Evolutionary conservation across 106 monocot species (phyloP), one percentile per base, ranked within the genome.

Genomic region (Dendrobium catenatum): DNA sequence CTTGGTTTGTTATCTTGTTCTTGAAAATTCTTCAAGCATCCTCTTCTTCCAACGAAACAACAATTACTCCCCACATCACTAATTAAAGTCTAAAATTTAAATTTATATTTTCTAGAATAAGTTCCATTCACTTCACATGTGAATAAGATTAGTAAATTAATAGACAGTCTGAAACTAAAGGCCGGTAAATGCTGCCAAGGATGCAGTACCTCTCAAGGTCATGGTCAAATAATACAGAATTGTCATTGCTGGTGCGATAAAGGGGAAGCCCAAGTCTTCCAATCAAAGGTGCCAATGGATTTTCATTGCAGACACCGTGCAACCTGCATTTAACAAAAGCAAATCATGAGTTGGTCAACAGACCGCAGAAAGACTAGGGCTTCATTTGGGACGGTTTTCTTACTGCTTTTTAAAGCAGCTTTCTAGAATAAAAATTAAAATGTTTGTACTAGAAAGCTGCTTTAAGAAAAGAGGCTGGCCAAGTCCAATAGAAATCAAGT

Each of bases 181-280:
- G n/a, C 7, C 41, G 2, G 27, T 68, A 27, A 29, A 40, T 72
- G 40, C 16, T 72, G 33, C 10, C 40, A 72, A 40, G 72, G 31
- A 8, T 72, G 37, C 40, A 40, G 46, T 87, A 90, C 87, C 90
- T 90, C 79, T 87, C 87, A 9, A 90, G 81, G 44, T 90, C 90
- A 70, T 90, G 90, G 77, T 90, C 90, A 84, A 87, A 90, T 55
- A 90, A 77, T 17, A 90, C 90, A 42, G 90, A 87, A 58, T 90
- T 80, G 79, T 90, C 90, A 72, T 87, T 85, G 78, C 90, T 90
- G 33, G 90, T 90, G 6, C 87, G 87, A 80, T 90, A 87, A 41
- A 90, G 87, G 19, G 90, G 90, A 48, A 90, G 83, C 24, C 87
- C 87, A 66, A 90, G 75, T 77, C 87, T 81, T 27, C 85, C 80